Base-by-base conservation (phyloP, 169 alveolate species). In the Neospora caninum region DNA sequence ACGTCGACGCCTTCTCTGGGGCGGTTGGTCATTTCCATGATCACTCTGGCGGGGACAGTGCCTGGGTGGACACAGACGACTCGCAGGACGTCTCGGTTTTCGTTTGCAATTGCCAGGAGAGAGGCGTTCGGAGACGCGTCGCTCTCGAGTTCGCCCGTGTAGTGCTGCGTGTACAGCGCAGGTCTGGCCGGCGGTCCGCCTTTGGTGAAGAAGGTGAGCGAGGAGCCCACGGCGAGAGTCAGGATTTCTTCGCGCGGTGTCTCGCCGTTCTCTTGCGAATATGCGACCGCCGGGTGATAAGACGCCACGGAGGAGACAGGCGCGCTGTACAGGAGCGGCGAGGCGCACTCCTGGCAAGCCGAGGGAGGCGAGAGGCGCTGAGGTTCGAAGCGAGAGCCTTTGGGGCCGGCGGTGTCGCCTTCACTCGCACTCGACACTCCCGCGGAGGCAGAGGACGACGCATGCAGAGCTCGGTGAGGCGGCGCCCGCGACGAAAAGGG, bases 141-240 rank as follows among this genome's bases (percentile, higher is more conserved):
- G 53, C 18, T 18, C 39, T 41, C 89, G 36, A 82, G 36, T 18
- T 42, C 67, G 29, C 69, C 89, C 31, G 39, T 31, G 41, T 20
- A n/a, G 42, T 1, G 69, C 89, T 82, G 89, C 41, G 39, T 49
- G 64, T 82, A 82, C 67, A 41, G 67, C 89, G 89, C 58, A 49
- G 89, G 89, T 13, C 89, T 13, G 34, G 6, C 41, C 4, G 89
- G 89, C 41, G 89, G 89, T 18, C 89, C 89, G 42, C 89, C 89
- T 34, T 43, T 82, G 69, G 89, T 82, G 89, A 41, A 82, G 89
- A 82, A 82, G 89, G 89, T 41, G 41, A 82, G 89, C 25, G 89
- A 82, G 2, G 89, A 4, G 53, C 89, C 89, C 13, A 82, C 38
- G 39, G 89, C 89, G 64, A 82, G 89, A 13, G 69, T 10, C 4